Evolutionary conservation across 306 rosid genomes (phyloP), one percentile per base, ranked within the genome.

Genomic region (Carpinus fangiana): DNA sequence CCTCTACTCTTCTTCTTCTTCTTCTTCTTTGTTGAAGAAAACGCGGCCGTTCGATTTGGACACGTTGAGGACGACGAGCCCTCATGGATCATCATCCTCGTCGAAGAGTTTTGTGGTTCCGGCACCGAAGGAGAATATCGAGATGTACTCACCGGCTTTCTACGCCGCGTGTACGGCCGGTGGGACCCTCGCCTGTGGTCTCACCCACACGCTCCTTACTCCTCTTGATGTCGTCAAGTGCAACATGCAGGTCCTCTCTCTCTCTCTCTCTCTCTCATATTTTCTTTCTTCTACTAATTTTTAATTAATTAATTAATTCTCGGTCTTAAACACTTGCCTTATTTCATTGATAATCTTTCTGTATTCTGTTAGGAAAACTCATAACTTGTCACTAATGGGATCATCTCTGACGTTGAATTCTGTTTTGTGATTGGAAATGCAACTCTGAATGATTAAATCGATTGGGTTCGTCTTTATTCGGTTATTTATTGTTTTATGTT

Each of bases 201-300:
- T 67, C 38, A 91, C 92, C 16, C 98, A 93, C 86, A 86, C 72
- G 89, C 76, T 89, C 7, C 87, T 91, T 84, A 93, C 98, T 72
- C 98, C 98, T 70, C 73, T 88, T 14, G 98, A 93, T 77, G 80
- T 93, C 23, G 84, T 91, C 85, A 93, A 93, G 86, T 93, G 98
- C 85, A 91, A 91, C 76, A 93, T 91, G 98, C 98, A 93, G 93
- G 98, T 89, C 8, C n/a, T 1, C 46, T 23, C 11, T 41, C 60
- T 34, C 52, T 34, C 52, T 50, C 70, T 50, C 12, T 4, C 43
- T n/a, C 14, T 2, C 12, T n/a, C n/a, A n/a, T n/a, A 47, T 28
- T n/a, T 26, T 4, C 28, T 20, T 11, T 66, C 17, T 52, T 8
- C 12, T 41, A 59, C 26, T 12, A 8, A 4, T 12, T 2, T 43